Conservation (phyloP, 2,329 filamentous ascomycete genomes). For the Atkinsonella texensis region DNA sequence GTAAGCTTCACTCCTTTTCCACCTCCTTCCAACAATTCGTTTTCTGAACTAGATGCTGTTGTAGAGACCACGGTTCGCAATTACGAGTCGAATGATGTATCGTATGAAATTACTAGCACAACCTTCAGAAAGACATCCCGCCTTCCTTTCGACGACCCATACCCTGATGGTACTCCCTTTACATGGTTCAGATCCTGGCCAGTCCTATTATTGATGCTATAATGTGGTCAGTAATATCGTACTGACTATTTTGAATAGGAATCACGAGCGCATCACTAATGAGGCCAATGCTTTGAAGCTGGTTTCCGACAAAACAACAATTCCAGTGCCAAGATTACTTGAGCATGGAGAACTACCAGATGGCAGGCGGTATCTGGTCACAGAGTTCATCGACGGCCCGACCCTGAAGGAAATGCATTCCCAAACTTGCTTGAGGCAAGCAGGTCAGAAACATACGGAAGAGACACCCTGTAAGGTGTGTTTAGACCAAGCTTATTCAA, state of each 20-base stretch:
- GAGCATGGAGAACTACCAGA: conserved; percentile 5
- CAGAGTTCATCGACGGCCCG: conserved; percentile 4
- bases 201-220: not conserved
- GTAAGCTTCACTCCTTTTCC: no score
- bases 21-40: no score
- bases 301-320: conserved; percentile 5
- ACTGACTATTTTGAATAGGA: not conserved
- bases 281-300: conserved; percentile 8
- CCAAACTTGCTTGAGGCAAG: not conserved
- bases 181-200: no score
- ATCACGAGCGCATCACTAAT: conserved; percentile 9
- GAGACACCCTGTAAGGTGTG: conserved; percentile 4
- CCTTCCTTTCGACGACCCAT: no score
- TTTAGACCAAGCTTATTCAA: conserved; percentile 4
- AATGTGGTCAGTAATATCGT: not conserved
- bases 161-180: no score
- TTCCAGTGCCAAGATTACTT: conserved; percentile 8
- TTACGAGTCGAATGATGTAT: no score
- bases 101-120: no score
- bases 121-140: no score
- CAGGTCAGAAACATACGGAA: conserved; percentile 2
- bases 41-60: no score
- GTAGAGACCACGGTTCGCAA: no score
- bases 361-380: conserved; percentile 7
- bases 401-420: not conserved